Conservation (phyloP, 2,329 filamentous ascomycete species). For the Corynespora cassiicola region DNA sequence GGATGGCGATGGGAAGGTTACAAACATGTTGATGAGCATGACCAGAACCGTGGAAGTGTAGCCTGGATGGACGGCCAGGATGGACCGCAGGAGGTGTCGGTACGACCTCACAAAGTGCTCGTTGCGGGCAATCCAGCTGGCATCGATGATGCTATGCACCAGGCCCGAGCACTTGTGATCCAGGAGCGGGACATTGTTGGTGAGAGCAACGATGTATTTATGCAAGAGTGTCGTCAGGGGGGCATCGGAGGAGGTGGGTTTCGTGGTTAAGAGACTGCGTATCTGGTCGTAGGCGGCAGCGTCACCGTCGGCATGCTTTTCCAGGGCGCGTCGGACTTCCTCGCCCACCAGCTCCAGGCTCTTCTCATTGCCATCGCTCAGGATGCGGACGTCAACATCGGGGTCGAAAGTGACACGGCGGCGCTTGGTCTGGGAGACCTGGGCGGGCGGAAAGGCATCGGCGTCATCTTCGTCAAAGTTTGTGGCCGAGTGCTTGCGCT, state of each 20-base stretch:
- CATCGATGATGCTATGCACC: slow-evolving; percentile 63
- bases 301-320: slow-evolving; percentile 60
- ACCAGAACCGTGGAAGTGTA: slow-evolving; percentile 77
- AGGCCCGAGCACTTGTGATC: slow-evolving; percentile 64
- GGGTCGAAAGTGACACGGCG: slow-evolving; percentile 57
- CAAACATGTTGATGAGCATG: slow-evolving; percentile 83
- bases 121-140: slow-evolving; percentile 68
- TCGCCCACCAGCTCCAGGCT: slow-evolving; percentile 64
- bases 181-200: slow-evolving; percentile 62
- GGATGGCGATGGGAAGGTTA: slow-evolving; percentile 62
- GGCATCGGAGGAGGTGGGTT: slow-evolving; percentile 55
- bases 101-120: slow-evolving; percentile 65
- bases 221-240: slow-evolving; percentile 60
- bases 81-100: slow-evolving; percentile 62
- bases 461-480: slow-evolving; percentile 41
- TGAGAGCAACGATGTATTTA: slow-evolving; percentile 66
- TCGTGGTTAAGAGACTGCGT: slow-evolving; percentile 58
- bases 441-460: no score
- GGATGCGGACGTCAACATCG: slow-evolving; percentile 53
- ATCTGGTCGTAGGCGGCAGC: slow-evolving; percentile 64
- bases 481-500: slow-evolving; percentile 42
- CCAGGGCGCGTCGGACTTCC: slow-evolving; percentile 65
- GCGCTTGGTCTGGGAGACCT: slow-evolving; percentile 52
- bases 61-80: slow-evolving; percentile 83
- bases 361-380: slow-evolving; percentile 57